These are phyloP conservation scores for Thozetella sp. DNA, from an alignment of 495 filamentous ascomycete species.

Conservation along the genomic window DNA sequence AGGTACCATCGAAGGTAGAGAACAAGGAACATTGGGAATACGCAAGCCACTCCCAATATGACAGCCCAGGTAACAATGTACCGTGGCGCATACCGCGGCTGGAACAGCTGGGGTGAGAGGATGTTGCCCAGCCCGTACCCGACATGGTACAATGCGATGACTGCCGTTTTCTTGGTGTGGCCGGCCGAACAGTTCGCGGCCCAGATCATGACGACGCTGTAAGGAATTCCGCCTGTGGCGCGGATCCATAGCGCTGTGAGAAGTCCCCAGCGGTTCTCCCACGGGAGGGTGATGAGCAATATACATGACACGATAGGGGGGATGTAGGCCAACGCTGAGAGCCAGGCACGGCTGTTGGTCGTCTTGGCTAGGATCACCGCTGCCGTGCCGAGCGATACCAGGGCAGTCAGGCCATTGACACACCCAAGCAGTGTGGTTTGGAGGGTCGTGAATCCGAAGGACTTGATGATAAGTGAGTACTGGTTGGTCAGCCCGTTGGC, in stretches of 20 bases:
- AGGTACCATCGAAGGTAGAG: constrained; percentile 25
- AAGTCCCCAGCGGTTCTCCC: constrained; percentile 38
- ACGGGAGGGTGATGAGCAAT: constrained; percentile 34
- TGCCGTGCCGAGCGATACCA: constrained; percentile 29
- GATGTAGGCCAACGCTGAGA: constrained; percentile 32
- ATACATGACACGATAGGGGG: constrained; percentile 28
- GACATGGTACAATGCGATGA: constrained; percentile 43
- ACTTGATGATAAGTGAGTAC: constrained; percentile 44
- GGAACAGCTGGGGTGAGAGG: constrained; percentile 31
- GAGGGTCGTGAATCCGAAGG: constrained; percentile 38
- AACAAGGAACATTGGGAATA: constrained; percentile 22
- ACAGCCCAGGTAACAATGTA: constrained; percentile 42
- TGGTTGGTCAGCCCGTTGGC: constrained; percentile 44
- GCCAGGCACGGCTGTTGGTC: constrained; percentile 38
- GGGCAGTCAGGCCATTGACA: constrained; percentile 31
- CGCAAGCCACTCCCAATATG: constrained; percentile 34
- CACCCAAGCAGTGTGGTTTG: constrained; percentile 37
- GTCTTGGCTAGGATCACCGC: constrained; percentile 30
- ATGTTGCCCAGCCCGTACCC: constrained; percentile 39
- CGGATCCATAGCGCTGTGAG: constrained; percentile 38
- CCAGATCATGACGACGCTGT: constrained; percentile 40
- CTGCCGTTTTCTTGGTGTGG: constrained; percentile 45
- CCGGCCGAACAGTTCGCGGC: constrained; percentile 33
- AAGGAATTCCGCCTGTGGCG: constrained; percentile 36
- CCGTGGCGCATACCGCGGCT: constrained; percentile 30